Conservation (phyloP, 441 rosid genomes). For the Syzygium malaccense region DNA sequence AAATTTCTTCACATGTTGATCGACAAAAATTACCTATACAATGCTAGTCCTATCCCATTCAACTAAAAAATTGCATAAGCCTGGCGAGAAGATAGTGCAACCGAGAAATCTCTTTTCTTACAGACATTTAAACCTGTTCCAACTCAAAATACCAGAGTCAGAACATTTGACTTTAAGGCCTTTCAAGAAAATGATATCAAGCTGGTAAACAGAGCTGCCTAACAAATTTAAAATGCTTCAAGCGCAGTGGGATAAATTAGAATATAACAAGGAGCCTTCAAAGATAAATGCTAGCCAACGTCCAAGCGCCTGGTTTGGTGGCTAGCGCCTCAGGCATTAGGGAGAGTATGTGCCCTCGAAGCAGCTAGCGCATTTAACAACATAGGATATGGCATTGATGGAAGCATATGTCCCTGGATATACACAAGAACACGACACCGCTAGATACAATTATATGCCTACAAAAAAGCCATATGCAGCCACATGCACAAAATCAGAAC, state of each 20-base stretch:
- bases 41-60: not conserved
- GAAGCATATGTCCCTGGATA: not conserved
- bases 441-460: not conserved
- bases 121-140: not conserved
- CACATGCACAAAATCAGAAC: not conserved
- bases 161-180: not conserved
- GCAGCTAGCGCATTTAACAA: not conserved
- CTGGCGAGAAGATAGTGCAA: not conserved
- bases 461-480: not conserved
- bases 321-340: not conserved
- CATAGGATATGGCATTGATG: not conserved
- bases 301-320: not conserved
- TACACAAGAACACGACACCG: not conserved
- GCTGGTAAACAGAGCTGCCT: not conserved
- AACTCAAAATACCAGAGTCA: not conserved
- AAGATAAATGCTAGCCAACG: not conserved
- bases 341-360: not conserved
- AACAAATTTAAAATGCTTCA: not conserved
- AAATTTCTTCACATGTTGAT: not conserved
- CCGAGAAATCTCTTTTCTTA: not conserved
- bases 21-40: not conserved
- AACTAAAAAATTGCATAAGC: not conserved
- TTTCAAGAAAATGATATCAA: not conserved
- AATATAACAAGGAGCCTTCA: not conserved
- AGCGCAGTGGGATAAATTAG: not conserved